Base-by-base conservation (phyloP, 2,329 filamentous ascomycete species). In the Stagonosporopsis cucurbitacearum region DNA sequence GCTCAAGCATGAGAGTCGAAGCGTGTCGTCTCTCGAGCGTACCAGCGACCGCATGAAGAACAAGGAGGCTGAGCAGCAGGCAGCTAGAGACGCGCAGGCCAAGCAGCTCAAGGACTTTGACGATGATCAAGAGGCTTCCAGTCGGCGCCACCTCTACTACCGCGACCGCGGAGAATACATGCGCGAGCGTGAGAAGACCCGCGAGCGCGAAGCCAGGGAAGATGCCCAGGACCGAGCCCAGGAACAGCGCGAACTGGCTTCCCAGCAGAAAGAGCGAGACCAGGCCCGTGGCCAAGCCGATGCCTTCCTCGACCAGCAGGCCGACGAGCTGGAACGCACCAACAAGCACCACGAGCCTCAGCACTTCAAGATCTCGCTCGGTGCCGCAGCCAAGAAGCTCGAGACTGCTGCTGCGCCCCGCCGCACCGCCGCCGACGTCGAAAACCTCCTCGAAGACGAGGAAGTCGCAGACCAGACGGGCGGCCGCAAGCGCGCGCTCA, bases 381-480 rank as follows among this genome's bases (percentile, higher is more conserved):
- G 93, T 50, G 92, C 92, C 0, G 78, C 93, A 0, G 91, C 92
- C 0, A 92, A 96, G 74, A 92, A 86, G 69, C 83, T 82, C 15
- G 83, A 82, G 50, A 78, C 85, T 50, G 82, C 82, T 6, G 78
- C 79, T 17, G 80, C 81, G 45, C 77, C 82, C 13, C 85, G 91
- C 57, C 89, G 92, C 58, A 96, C 92, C 0, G 88, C 96, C 59
- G 92, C 92, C 53, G 95, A 99, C 72, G 91, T 99, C 51, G 95
- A 98, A 80, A 92, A 92, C 28, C 82, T 99, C 0, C 82, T 99
- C 62, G 95, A 98, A 78, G 93, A 98, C 75, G 95, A 98, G 75
- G 95, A 98, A 71, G 53, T 66, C 23, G 58, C 58, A 8, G 90
- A 95, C 60, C 80, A 81, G n/a, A 85, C 89, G 45, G 80, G 82